Evolutionary conservation across 1,284 basidiomycete genomes (phyloP).

Genomic region (Macrocystidia cucumis): DNA sequence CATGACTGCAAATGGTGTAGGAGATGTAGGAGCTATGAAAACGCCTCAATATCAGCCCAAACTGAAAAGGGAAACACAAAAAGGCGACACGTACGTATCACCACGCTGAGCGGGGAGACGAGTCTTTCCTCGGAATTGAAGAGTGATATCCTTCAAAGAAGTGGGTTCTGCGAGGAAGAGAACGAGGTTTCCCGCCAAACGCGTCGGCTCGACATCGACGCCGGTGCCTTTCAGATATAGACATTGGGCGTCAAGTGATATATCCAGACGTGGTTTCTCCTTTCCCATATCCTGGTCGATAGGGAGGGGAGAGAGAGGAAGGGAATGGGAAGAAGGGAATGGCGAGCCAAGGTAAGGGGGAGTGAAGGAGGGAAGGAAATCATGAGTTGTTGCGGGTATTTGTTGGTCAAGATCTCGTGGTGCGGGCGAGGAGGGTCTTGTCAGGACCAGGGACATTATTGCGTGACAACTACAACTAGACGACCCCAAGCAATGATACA

Average conservation of each 20-base stretch:
- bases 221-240: constrained; percentile 75
- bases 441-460: constrained; percentile 17
- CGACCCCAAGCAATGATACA: no score
- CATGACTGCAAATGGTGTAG: constrained; percentile 72
- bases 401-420: constrained; percentile 8
- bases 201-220: constrained; percentile 74
- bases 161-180: constrained; percentile 76
- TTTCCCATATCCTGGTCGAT: constrained; percentile 30
- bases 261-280: constrained; percentile 55
- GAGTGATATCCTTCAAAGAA: constrained; percentile 80
- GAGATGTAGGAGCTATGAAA: constrained; percentile 32
- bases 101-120: constrained; percentile 56
- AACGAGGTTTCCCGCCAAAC: constrained; percentile 70
- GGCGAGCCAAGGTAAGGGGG: constrained; percentile 12
- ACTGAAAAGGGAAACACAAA: constrained; percentile 11
- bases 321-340: constrained; percentile 8
- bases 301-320: constrained; percentile 7
- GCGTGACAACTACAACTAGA: constrained; percentile 3
- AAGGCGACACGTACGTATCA: constrained; percentile 49
- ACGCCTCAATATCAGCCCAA: constrained; percentile 9
- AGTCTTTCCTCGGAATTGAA: constrained; percentile 80
- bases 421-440: constrained; percentile 12
- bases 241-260: constrained; percentile 63
- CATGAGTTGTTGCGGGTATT: no score
- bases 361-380: no score